Base-by-base conservation (phyloP, 495 filamentous ascomycete species). In the Evernia prunastri region DNA sequence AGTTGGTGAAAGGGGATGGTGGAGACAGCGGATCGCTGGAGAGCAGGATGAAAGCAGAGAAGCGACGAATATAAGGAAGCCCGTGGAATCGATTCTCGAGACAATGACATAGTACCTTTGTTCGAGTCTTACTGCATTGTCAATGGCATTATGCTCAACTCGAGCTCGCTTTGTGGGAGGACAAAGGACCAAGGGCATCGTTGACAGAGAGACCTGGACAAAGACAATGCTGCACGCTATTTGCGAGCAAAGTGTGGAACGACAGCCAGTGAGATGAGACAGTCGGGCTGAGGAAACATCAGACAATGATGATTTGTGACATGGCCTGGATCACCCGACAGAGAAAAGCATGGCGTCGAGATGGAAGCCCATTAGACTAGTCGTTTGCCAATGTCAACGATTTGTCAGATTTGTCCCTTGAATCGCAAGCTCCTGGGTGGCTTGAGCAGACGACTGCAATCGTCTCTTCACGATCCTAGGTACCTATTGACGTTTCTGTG, bases 21-120 rank as follows among this genome's bases (percentile, higher is more conserved):
- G 8, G 1, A 31, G 11, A 33, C 23, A 29, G 47, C 25, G 47
- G 47, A 51, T 51, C 4, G 12, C 6, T 27, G 47, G n/a, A 47
- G 47, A 29, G 47, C 4, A 51, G 0, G 11, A 27, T 10, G 47
- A 13, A 51, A 51, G 47, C 7, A 54, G 15, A 10, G 51, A 12
- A 15, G 15, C 29, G 51, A 20, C 29, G n/a, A 3, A 31, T 31
- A 8, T 33, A 6, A 54, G 29, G 29, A 54, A 6, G 15, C 29
- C 51, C 17, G 5, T 20, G 2, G 4, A 10, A 6, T 33, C 27
- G 9, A 33, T 13, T 31, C 18, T 53, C 25, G 17, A 6, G 27
- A 54, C 51, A 54, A 54, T 54, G 29, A 15, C 51, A 54, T 33
- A 33, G 51, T 54, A 1, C 12, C 51, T 31, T 54, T 54, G 51